Conservation (phyloP, 208 protist genomes). For the Leptomonas seymouri region DNA sequence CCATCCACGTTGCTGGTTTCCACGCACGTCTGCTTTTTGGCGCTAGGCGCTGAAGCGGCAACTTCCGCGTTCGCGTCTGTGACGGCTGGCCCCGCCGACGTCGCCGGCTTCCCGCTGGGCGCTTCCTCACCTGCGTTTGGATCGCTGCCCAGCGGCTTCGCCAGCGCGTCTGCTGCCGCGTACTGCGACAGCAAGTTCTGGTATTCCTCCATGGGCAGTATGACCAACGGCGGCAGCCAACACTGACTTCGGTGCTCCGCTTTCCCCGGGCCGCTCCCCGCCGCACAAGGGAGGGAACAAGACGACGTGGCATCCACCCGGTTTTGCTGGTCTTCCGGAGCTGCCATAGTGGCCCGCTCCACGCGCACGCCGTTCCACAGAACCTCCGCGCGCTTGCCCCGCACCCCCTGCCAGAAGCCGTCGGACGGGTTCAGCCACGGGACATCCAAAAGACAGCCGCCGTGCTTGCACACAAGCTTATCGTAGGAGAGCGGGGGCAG, state of each 20-base stretch:
- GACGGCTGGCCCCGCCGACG: neutral
- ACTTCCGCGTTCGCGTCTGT: conserved; percentile 21
- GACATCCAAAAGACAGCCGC: conserved; percentile 44
- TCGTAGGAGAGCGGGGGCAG: conserved; percentile 41
- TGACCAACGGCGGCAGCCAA: conserved; percentile 65
- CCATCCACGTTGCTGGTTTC: neutral
- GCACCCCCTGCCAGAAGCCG: conserved; percentile 66
- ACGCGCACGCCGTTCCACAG: conserved; percentile 37
- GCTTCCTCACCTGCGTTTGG: neutral
- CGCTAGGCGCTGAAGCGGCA: neutral
- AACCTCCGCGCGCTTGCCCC: conserved; percentile 45
- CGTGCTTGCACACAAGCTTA: conserved; percentile 63
- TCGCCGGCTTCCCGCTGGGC: conserved; percentile 18
- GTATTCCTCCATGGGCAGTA: conserved; percentile 80
- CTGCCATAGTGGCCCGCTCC: conserved; percentile 10
- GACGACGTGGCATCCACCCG: too few relatives aligned
- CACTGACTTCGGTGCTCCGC: conserved; percentile 22
- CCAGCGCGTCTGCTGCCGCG: conserved; percentile 43
- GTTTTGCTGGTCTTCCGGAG: too few relatives aligned
- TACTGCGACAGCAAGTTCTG: conserved; percentile 46
- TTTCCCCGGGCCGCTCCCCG: neutral
- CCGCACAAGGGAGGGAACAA: neutral
- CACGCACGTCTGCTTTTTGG: neutral
- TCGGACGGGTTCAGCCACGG: conserved; percentile 73
- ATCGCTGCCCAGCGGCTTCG: conserved; percentile 1